Evolutionary conservation across 2,329 filamentous ascomycete genomes (phyloP).

Genomic region (Pseudogymnoascus sp.): DNA sequence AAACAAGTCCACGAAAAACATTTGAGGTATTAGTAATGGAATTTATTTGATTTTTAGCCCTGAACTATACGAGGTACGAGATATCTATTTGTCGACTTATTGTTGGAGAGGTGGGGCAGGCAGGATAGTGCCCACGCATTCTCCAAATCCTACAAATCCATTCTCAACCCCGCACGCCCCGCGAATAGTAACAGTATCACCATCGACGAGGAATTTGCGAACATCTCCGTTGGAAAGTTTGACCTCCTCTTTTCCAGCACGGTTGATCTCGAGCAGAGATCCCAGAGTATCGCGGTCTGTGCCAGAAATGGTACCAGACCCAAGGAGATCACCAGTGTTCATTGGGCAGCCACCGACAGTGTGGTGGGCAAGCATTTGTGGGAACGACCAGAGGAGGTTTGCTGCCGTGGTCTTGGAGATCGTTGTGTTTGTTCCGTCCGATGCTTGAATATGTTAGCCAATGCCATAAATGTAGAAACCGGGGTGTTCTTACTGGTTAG

Average conservation of each 20-base stretch:
- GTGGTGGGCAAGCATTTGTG: constrained; percentile 76
- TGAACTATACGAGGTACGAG: neutral
- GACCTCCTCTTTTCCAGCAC: constrained; percentile 57
- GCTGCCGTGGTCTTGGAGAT: constrained; percentile 53
- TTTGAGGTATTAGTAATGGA: neutral
- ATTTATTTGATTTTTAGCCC: neutral
- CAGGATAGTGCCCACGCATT: constrained; percentile 55
- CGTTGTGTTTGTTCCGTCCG: constrained; percentile 42
- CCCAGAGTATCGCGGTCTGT: constrained; percentile 49
- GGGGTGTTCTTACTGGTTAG: constrained; percentile 40
- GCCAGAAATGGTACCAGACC: constrained; percentile 72
- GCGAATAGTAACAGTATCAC: constrained; percentile 58
- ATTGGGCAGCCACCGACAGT: constrained; percentile 67
- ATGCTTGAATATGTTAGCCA: constrained; percentile 18
- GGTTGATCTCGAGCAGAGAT: constrained; percentile 63
- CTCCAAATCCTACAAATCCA: constrained; percentile 68
- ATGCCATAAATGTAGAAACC: neutral
- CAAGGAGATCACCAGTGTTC: constrained; percentile 64
- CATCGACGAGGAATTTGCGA: constrained; percentile 64
- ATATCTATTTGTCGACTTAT: neutral
- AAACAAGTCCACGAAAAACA: neutral
- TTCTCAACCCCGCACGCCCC: constrained; percentile 56
- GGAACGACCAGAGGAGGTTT: constrained; percentile 72
- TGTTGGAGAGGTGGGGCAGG: constrained; percentile 8
- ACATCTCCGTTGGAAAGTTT: constrained; percentile 55